Evolutionary conservation across 257 asterid species (phyloP).

Genomic region (Solanum chaucha): DNA sequence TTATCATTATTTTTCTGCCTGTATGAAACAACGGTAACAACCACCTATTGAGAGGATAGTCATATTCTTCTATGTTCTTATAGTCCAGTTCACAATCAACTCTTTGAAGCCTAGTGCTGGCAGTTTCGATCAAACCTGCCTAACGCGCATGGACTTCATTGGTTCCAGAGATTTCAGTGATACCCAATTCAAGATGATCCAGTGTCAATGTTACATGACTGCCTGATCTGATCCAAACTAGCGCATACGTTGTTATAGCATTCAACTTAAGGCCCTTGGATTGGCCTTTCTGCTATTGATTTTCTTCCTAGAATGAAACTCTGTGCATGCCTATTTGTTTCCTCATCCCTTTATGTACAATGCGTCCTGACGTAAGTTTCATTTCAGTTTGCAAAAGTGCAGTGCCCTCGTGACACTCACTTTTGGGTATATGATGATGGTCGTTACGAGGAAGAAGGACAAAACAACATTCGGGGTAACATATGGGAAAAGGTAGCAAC

Average conservation of each 20-base stretch:
- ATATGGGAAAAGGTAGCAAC: conserved; percentile 84
- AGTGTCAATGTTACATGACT: background rate
- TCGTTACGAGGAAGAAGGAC: conserved; percentile 98
- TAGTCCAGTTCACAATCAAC: background rate
- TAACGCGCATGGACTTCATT: background rate
- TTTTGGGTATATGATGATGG: conserved; percentile 99
- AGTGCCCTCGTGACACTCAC: conserved; percentile 97
- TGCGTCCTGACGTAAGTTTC: background rate
- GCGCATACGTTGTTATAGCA: background rate
- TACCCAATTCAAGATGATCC: background rate
- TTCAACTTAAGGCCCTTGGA: background rate
- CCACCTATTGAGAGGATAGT: background rate
- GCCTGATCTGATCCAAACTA: background rate
- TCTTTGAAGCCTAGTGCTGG: background rate
- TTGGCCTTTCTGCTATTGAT: background rate
- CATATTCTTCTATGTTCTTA: background rate
- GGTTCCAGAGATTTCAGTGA: background rate
- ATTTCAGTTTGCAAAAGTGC: conserved; percentile 82
- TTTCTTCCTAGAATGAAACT: background rate
- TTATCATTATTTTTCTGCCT: background rate
- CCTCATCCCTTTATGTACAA: background rate
- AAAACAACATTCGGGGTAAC: conserved; percentile 91
- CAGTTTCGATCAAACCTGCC: background rate
- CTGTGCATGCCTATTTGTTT: background rate
- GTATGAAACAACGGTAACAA: background rate